These are phyloP conservation scores for Ogataea pilisensis DNA, from an alignment of 805 yeast genomes.

Conservation along the genomic window DNA sequence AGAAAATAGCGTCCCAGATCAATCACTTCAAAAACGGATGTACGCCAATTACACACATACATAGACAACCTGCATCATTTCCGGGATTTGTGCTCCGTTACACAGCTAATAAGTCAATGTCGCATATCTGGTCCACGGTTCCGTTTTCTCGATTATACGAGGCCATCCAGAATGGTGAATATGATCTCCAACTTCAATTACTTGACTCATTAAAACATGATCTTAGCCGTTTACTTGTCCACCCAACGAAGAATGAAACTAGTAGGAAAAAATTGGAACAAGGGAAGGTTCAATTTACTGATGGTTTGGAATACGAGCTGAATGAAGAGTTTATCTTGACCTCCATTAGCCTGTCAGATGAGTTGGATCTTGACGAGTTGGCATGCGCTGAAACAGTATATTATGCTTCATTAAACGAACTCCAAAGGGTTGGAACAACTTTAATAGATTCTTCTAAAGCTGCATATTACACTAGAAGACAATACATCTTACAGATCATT, in stretches of 20 bases:
- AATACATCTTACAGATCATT: conserved; percentile 66
- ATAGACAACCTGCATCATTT: background rate
- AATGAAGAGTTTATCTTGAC: conserved; percentile 62
- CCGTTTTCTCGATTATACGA: conserved; percentile 43
- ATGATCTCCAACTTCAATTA: conserved; percentile 12
- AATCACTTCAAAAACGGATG: no score
- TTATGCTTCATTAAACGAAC: conserved; percentile 36
- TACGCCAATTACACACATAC: background rate
- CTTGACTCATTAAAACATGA: conserved; percentile 38
- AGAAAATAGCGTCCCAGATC: background rate
- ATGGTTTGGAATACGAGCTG: conserved; percentile 55
- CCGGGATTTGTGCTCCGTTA: no score
- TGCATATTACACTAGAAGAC: conserved; percentile 63
- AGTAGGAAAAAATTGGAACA: conserved; percentile 46
- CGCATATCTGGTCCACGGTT: conserved; percentile 36
- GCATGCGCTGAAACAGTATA: conserved; percentile 66
- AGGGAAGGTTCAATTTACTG: conserved; percentile 45
- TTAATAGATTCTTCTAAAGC: conserved; percentile 61
- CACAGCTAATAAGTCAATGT: conserved; percentile 6
- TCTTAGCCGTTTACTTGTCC: conserved; percentile 38
- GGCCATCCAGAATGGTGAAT: conserved; percentile 35
- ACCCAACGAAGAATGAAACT: conserved; percentile 40
- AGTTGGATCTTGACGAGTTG: conserved; percentile 72
- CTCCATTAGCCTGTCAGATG: conserved; percentile 56
- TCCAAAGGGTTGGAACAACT: conserved; percentile 40